These are phyloP conservation scores for Halenospora varia DNA, from an alignment of 495 filamentous ascomycete genomes.

Conservation along the genomic window DNA sequence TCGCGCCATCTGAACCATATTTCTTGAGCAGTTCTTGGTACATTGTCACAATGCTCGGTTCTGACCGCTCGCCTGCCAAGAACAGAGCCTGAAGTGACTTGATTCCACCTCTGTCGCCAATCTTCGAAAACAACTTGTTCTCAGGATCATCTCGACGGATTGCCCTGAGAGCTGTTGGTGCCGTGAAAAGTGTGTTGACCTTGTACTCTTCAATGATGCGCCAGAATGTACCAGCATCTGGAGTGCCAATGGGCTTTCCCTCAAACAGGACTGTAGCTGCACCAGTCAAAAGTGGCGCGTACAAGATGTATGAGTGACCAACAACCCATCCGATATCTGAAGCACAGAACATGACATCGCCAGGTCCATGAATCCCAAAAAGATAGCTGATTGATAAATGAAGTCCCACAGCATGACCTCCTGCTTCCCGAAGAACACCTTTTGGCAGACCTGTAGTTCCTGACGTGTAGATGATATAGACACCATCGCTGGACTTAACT, in stretches of 20 bases:
- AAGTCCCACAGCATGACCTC: constrained; percentile 84
- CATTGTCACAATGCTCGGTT: constrained; percentile 77
- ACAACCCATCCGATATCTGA: constrained; percentile 87
- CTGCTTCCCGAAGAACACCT: constrained; percentile 79
- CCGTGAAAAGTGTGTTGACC: constrained; percentile 80
- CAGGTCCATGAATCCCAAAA: constrained; percentile 74
- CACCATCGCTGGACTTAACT: constrained; percentile 66
- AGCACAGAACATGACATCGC: constrained; percentile 81
- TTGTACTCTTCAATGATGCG: constrained; percentile 78
- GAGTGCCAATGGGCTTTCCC: constrained; percentile 88
- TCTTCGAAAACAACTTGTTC: constrained; percentile 55
- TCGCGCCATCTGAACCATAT: constrained; percentile 58
- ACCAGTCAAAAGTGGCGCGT: constrained; percentile 76
- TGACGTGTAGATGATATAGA: constrained; percentile 89
- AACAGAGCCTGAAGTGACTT: constrained; percentile 69
- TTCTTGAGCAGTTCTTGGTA: constrained; percentile 67
- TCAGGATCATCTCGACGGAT: constrained; percentile 82
- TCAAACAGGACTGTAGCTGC: constrained; percentile 87
- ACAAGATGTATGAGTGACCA: constrained; percentile 81
- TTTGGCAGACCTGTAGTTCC: constrained; percentile 87
- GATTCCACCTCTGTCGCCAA: constrained; percentile 63
- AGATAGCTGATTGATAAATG: constrained; percentile 73
- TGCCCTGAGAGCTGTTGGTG: constrained; percentile 81
- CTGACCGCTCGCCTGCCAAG: constrained; percentile 84
- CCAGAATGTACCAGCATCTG: constrained; percentile 85